Percentiles rank a stretch among this genome's conserved stretches.
These are phyloP conservation scores for Arthrobotrys pseudoclavata DNA, from an alignment of 2,329 filamentous ascomycete genomes.

Conservation along the genomic window DNA sequence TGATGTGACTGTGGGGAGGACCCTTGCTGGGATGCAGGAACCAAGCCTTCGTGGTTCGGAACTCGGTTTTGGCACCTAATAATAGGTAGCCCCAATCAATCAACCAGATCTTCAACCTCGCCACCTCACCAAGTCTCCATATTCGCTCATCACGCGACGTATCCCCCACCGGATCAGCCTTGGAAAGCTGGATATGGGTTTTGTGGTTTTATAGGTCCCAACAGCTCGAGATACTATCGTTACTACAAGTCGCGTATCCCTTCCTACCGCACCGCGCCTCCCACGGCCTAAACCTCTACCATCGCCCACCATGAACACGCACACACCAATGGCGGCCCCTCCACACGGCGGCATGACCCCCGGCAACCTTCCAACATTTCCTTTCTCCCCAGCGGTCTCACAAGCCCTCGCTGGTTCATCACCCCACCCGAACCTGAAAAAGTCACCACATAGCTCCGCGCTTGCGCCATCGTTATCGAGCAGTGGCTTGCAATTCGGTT, in stretches of 20 bases:
- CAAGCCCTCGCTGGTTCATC: constrained; percentile 56
- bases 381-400: constrained; percentile 56
- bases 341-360: constrained; percentile 44
- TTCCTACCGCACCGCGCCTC: background rate
- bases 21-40: constrained; percentile 25
- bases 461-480: constrained; percentile 53
- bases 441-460: constrained; percentile 55
- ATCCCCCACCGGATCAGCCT: background rate
- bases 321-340: constrained; percentile 53
- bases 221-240: background rate
- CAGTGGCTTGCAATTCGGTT: constrained; percentile 55
- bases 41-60: constrained; percentile 29
- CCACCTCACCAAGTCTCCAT: background rate
- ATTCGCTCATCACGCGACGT: background rate
- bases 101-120: constrained; percentile 14
- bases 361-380: constrained; percentile 50
- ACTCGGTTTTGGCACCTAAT: constrained; percentile 15
- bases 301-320: constrained; percentile 43
- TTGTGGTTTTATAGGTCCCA: background rate
- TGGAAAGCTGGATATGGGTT: background rate
- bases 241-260: constrained; percentile 1
- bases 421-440: constrained; percentile 53
- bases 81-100: background rate
- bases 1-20: constrained; percentile 5
- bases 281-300: constrained; percentile 4